These are phyloP conservation scores for Diaporthe vexans DNA, from an alignment of 2,329 filamentous ascomycete species.

Conservation along the genomic window DNA sequence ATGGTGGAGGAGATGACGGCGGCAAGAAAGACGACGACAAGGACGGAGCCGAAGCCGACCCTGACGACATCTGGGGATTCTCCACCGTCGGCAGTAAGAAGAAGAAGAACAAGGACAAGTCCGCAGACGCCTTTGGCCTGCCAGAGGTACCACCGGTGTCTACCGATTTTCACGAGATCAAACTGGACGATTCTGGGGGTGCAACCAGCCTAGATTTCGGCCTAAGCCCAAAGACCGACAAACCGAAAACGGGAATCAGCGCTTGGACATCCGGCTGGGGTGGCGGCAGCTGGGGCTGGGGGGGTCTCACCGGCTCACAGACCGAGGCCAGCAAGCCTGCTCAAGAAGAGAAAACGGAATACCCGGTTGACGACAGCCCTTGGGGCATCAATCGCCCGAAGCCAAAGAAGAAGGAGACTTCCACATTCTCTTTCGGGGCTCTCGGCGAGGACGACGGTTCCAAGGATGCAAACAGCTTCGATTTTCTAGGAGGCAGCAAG, in stretches of 20 bases:
- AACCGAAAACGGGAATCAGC: constrained; percentile 57
- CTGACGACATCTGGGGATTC: constrained; percentile 68
- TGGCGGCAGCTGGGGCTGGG: constrained; percentile 61
- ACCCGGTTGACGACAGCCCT: constrained; percentile 60
- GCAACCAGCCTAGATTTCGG: constrained; percentile 62
- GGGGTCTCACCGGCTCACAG: constrained; percentile 36
- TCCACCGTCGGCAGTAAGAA: constrained; percentile 64
- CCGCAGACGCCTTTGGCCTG: constrained; percentile 43
- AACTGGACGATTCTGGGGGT: constrained; percentile 68
- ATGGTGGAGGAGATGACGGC: constrained; percentile 55
- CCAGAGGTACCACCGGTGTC: constrained; percentile 44
- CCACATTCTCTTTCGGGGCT: constrained; percentile 62
- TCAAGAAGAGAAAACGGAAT: constrained; percentile 55
- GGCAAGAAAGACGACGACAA: constrained; percentile 52
- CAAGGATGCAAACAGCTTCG: constrained; percentile 45
- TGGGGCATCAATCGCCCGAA: constrained; percentile 64
- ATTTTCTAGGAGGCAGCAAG: constrained; percentile 42
- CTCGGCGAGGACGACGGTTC: constrained; percentile 57
- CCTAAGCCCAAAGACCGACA: constrained; percentile 54
- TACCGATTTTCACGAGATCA: constrained; percentile 76
- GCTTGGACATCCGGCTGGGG: constrained; percentile 73
- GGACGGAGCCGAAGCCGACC: constrained; percentile 46
- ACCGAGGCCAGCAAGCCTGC: constrained; percentile 43
- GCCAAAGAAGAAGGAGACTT: constrained; percentile 66
- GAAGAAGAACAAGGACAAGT: constrained; percentile 64